Conservation (phyloP, 2,329 filamentous ascomycete genomes). For the Paracorniculantispora psalliotae region DNA sequence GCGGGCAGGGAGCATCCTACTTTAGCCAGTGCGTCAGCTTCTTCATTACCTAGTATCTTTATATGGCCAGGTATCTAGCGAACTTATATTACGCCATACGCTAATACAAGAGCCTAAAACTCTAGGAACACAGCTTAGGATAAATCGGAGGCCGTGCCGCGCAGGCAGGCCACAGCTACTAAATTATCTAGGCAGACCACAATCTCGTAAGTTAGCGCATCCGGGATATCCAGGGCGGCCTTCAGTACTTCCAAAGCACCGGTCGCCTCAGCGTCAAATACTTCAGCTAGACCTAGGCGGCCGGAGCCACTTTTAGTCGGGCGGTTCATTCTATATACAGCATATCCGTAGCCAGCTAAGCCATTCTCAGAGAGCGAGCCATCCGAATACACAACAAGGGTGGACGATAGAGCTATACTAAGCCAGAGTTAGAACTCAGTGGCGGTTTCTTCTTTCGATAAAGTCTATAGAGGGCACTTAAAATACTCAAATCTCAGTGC, state of each 20-base stretch:
- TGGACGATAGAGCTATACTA: background rate
- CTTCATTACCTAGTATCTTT: slow-evolving; percentile 12
- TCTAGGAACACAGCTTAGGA: slow-evolving; percentile 17
- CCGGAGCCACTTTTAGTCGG: slow-evolving; percentile 5
- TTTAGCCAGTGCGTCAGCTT: slow-evolving; percentile 14
- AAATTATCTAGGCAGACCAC: slow-evolving; percentile 17
- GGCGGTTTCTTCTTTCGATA: slow-evolving; percentile 15
- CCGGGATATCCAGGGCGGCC: slow-evolving; percentile 11
- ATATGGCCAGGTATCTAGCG: slow-evolving; percentile 14
- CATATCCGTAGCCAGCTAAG: slow-evolving; percentile 14
- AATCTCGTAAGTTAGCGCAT: slow-evolving; percentile 9
- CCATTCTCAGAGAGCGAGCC: slow-evolving; percentile 11
- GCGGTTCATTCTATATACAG: slow-evolving; percentile 10
- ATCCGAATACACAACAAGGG: slow-evolving; percentile 16
- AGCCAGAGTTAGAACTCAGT: slow-evolving; percentile 13
- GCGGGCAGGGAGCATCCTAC: slow-evolving; percentile 8
- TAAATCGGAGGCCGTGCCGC: slow-evolving; percentile 16
- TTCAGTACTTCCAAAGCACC: slow-evolving; percentile 15
- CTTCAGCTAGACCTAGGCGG: slow-evolving; percentile 14
- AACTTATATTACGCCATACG: slow-evolving; percentile 1
- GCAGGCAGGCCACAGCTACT: slow-evolving; percentile 14
- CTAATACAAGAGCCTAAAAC: background rate
- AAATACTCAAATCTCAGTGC: background rate
- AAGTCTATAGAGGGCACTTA: slow-evolving; percentile 9
- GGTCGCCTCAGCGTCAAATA: slow-evolving; percentile 17